A percentile compares a stretch with the other conserved stretches of the same genome.
These are phyloP conservation scores for Linaria vulgaris DNA, from an alignment of 257 asterid species.

Conservation along the genomic window DNA sequence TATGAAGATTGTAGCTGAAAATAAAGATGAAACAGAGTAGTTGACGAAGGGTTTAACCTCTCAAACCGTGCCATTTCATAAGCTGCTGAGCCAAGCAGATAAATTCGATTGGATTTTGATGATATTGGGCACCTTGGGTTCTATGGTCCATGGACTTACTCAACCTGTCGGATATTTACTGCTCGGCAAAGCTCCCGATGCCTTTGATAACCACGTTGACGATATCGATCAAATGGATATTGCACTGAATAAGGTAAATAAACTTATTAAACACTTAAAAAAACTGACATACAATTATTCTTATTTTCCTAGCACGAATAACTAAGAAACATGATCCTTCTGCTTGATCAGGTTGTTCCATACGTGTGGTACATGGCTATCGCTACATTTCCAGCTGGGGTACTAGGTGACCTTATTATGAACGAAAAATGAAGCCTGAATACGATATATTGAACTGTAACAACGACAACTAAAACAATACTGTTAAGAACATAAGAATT, in stretches of 20 bases:
- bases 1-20: conserved; percentile 30
- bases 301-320: neutral
- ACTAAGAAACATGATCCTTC: neutral
- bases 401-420: conserved; percentile 50
- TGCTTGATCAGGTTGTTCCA: conserved; percentile 61
- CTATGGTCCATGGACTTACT: conserved; percentile 75
- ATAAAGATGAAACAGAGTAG: conserved; percentile 21
- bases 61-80: conserved; percentile 43
- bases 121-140: conserved; percentile 67
- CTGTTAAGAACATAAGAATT: neutral
- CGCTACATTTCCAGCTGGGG: conserved; percentile 85
- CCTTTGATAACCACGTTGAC: conserved; percentile 57
- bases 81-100: conserved; percentile 73
- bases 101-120: conserved; percentile 68
- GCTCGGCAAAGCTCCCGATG: conserved; percentile 75
- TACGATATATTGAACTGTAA: neutral
- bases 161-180: conserved; percentile 67
- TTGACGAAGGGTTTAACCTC: conserved; percentile 20
- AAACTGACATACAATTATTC: neutral
- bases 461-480: neutral
- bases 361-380: conserved; percentile 88
- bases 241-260: conserved; percentile 56
- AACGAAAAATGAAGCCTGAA: conserved; percentile 1
- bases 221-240: conserved; percentile 56
- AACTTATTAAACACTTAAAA: neutral